These are phyloP conservation scores for Byssochlamys sp. DNA, from an alignment of 2,329 filamentous ascomycete genomes.

Conservation along the genomic window DNA sequence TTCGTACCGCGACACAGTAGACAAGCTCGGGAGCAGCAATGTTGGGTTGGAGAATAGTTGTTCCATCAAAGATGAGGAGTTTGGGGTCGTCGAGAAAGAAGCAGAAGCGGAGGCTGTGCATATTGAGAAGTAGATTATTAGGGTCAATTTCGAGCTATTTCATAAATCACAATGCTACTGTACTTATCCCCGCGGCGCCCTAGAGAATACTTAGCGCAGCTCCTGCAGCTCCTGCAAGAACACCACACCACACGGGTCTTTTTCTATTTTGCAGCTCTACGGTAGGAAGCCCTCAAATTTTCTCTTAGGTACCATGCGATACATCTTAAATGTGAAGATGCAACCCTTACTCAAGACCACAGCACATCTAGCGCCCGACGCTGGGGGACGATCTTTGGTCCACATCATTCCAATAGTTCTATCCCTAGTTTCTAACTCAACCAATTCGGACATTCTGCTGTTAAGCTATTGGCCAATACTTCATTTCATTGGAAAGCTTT, in stretches of 20 bases:
- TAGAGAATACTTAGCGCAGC: no score
- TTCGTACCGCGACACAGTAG: conserved; percentile 53
- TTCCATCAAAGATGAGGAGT: conserved; percentile 16
- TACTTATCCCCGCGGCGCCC: no score
- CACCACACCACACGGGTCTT: no score
- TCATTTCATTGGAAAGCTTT: no score
- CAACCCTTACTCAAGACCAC: not conserved
- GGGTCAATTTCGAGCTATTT: not conserved
- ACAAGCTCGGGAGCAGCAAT: conserved; percentile 42
- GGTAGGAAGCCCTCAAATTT: not conserved
- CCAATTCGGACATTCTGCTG: not conserved
- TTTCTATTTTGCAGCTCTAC: no score
- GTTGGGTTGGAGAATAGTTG: conserved; percentile 29
- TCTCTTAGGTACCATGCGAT: not conserved
- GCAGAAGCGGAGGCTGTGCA: conserved; percentile 9
- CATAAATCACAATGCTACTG: no score
- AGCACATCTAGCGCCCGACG: not conserved
- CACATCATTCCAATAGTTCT: not conserved
- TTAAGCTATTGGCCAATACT: not conserved
- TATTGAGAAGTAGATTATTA: conserved; percentile 2
- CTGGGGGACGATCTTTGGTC: not conserved
- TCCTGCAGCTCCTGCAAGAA: no score
- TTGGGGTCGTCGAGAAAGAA: conserved; percentile 12
- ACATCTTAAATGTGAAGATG: not conserved
- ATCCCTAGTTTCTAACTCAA: not conserved